These are phyloP conservation scores for Boletus pseudopeckii DNA, from an alignment of 768 basidiomycete genomes.

Conservation along the genomic window DNA sequence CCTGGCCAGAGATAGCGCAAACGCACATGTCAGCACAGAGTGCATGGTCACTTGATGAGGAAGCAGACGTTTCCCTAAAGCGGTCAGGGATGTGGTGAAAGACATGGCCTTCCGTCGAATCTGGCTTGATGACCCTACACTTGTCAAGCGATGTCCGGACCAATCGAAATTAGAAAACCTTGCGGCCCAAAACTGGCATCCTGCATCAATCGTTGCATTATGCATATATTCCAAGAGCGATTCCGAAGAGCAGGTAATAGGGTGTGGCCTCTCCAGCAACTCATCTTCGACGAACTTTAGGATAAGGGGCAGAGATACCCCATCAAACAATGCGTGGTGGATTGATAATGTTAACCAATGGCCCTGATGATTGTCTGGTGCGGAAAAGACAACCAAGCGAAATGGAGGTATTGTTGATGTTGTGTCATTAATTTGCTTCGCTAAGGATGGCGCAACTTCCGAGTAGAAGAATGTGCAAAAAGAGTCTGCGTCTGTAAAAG, in stretches of 20 bases:
- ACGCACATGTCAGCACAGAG: conserved; percentile 29
- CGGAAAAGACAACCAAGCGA: conserved; percentile 10
- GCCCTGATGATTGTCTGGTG: background rate
- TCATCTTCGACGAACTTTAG: conserved; percentile 27
- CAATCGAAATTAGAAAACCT: conserved; percentile 21
- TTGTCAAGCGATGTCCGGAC: conserved; percentile 9
- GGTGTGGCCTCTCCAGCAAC: conserved; percentile 10
- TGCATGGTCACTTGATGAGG: conserved; percentile 30
- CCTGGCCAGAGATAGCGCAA: conserved; percentile 25
- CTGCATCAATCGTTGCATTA: conserved; percentile 8
- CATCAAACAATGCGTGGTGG: conserved; percentile 35
- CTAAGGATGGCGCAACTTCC: conserved; percentile 17
- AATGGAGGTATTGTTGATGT: conserved; percentile 18
- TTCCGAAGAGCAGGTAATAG: conserved; percentile 10
- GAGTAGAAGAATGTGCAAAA: conserved; percentile 23
- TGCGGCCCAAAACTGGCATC: conserved; percentile 24
- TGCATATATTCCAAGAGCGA: conserved; percentile 24
- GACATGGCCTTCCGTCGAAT: conserved; percentile 11
- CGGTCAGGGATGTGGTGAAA: conserved; percentile 16
- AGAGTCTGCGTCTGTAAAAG: conserved; percentile 6
- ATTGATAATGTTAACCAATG: conserved; percentile 28
- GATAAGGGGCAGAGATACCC: conserved; percentile 29
- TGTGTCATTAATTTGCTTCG: conserved; percentile 24
- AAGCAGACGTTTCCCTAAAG: conserved; percentile 19
- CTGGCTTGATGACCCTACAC: background rate